These are phyloP conservation scores for Russula abietina DNA, from an alignment of 768 basidiomycete species.

Conservation along the genomic window DNA sequence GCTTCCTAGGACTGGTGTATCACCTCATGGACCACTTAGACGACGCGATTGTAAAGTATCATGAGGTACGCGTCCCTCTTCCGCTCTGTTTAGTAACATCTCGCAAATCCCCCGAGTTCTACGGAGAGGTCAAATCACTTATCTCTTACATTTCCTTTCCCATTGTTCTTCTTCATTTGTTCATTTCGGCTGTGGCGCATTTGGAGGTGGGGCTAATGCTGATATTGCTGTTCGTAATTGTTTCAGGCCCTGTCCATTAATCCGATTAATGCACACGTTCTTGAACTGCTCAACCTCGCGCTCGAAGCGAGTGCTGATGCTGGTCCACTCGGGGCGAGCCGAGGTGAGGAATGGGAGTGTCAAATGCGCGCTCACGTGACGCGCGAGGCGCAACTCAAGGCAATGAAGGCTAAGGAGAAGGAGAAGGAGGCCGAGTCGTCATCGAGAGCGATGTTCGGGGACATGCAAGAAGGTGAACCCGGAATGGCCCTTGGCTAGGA, in stretches of 20 bases:
- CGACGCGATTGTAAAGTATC: slow-evolving; percentile 83
- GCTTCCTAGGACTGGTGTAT: slow-evolving; percentile 84
- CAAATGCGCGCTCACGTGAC: slow-evolving; percentile 22
- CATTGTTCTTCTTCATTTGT: neutral
- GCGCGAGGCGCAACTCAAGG: slow-evolving; percentile 14
- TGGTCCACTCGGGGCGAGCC: slow-evolving; percentile 10
- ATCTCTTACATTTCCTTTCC: neutral
- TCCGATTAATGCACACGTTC: slow-evolving; percentile 73
- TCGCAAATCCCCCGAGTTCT: too few relatives aligned
- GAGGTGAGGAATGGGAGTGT: slow-evolving; percentile 17
- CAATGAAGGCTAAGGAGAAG: slow-evolving; percentile 6
- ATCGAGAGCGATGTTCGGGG: slow-evolving; percentile 10
- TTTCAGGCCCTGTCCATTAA: slow-evolving; percentile 65
- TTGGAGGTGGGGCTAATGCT: slow-evolving; percentile 8
- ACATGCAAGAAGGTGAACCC: slow-evolving; percentile 11
- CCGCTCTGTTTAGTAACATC: neutral
- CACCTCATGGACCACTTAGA: slow-evolving; percentile 71
- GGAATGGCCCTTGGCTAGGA: slow-evolving; percentile 13
- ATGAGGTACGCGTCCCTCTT: slow-evolving; percentile 58
- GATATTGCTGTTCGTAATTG: neutral
- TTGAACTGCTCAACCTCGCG: slow-evolving; percentile 77
- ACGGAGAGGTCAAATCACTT: neutral
- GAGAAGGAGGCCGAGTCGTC: slow-evolving; percentile 1
- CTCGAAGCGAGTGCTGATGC: slow-evolving; percentile 41
- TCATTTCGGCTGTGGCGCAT: slow-evolving; percentile 6